phyloP scores from a whole-genome alignment of 192 early-diverging fungal species.

The Coemansia sp. region DNA sequence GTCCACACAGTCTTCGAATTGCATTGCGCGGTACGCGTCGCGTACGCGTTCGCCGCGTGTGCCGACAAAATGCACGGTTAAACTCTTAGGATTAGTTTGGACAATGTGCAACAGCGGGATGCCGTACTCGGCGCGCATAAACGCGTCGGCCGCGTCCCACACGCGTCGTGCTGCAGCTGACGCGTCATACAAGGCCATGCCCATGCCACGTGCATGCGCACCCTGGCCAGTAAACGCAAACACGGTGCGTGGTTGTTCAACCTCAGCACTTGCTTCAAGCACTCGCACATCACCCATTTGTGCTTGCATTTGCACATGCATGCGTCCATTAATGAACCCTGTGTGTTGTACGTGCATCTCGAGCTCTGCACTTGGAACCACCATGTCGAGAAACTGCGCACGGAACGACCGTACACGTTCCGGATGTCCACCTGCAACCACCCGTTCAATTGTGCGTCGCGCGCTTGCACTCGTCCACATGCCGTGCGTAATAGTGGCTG shows the following conservation, averaged over 20 bases:
- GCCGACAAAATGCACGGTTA: conserved; percentile 89
- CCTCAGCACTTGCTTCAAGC: conserved; percentile 82
- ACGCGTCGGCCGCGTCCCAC: conserved; percentile 90
- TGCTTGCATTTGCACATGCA: conserved; percentile 82
- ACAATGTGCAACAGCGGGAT: conserved; percentile 92
- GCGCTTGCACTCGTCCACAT: conserved; percentile 96
- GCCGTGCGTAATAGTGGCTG: conserved; percentile 92
- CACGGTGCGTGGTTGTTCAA: conserved; percentile 80
- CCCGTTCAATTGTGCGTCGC: conserved; percentile 82
- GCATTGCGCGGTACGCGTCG: conserved; percentile 79
- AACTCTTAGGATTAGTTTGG: conserved; percentile 74
- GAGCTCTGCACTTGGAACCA: conserved; percentile 78
- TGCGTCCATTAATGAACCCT: conserved; percentile 85
- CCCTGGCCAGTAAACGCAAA: conserved; percentile 95
- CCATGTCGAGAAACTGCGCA: conserved; percentile 85
- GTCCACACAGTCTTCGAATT: conserved; percentile 73
- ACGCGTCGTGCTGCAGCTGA: conserved; percentile 79
- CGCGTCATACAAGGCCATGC: conserved; percentile 85
- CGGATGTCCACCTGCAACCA: conserved; percentile 80
- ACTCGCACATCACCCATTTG: conserved; percentile 65
- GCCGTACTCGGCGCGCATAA: conserved; percentile 81
- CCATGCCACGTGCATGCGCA: conserved; percentile 91
- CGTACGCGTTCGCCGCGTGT: conserved; percentile 79
- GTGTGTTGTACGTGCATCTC: conserved; percentile 80
- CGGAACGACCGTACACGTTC: conserved; percentile 74